Conservation (phyloP, 169 alveolate species). For the Babesia bovis region DNA sequence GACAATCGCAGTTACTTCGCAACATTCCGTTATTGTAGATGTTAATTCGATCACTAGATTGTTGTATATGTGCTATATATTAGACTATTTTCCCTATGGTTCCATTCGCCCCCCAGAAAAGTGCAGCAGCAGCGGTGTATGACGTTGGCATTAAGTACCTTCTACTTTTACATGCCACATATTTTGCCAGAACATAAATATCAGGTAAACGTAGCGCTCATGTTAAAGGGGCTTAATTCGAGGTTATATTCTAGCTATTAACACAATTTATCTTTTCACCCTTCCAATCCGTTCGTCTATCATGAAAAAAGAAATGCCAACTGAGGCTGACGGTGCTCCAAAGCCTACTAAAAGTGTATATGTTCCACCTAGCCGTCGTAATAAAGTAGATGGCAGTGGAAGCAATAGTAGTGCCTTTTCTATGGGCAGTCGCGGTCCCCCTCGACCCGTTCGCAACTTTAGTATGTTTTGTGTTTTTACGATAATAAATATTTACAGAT, state of each 20-base stretch:
- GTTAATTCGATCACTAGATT: too few relatives aligned
- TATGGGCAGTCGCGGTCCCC: constrained; percentile 19
- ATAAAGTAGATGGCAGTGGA: constrained; percentile 36
- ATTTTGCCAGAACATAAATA: neutral
- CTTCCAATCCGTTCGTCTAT: constrained; percentile 11
- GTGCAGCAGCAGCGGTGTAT: constrained; percentile 5
- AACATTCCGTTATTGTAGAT: too few relatives aligned
- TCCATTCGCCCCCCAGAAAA: constrained; percentile 28
- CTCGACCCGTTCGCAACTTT: constrained; percentile 16
- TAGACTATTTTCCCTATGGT: neutral
- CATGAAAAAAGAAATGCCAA: constrained; percentile 39
- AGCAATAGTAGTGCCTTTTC: constrained; percentile 18
- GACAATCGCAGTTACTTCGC: too few relatives aligned
- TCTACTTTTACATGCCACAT: constrained; percentile 4
- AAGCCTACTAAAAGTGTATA: constrained; percentile 59
- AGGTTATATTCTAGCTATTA: constrained; percentile 3
- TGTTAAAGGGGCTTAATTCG: neutral
- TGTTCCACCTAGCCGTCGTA: constrained; percentile 67
- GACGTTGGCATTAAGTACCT: neutral
- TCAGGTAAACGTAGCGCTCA: neutral
- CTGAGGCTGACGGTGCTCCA: constrained; percentile 26
- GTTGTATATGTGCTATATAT: too few relatives aligned
- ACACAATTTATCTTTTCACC: neutral
- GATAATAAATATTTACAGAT: neutral
- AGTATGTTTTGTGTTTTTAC: neutral